Evolutionary conservation across 352 stramenopile species (phyloP).

Genomic region (Globisporangium orthogonon): DNA sequence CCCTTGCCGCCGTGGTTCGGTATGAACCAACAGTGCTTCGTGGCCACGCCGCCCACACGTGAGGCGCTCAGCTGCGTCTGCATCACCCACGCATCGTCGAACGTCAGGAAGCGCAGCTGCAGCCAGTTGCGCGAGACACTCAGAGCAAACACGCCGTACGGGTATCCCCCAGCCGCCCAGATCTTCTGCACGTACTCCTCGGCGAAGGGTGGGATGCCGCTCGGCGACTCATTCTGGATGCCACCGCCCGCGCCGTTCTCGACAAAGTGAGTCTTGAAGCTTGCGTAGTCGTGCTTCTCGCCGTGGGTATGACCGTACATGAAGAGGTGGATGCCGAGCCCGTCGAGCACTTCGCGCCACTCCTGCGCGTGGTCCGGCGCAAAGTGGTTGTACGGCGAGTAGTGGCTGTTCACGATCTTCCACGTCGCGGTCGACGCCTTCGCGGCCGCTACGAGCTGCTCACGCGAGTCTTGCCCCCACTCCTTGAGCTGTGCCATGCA

Average conservation of each 20-base stretch:
- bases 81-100: slow-evolving; percentile 60
- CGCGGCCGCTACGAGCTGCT: slow-evolving; percentile 39
- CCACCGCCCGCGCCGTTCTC: slow-evolving; percentile 75
- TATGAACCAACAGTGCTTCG: slow-evolving; percentile 79
- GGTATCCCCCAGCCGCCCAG: slow-evolving; percentile 55
- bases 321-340: slow-evolving; percentile 50
- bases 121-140: slow-evolving; percentile 57
- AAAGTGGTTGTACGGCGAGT: slow-evolving; percentile 74
- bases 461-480: slow-evolving; percentile 70
- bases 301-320: slow-evolving; percentile 75
- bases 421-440: slow-evolving; percentile 63
- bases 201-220: slow-evolving; percentile 51
- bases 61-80: slow-evolving; percentile 31
- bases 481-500: slow-evolving; percentile 57
- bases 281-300: slow-evolving; percentile 69
- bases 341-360: slow-evolving; percentile 57
- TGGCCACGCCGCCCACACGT: slow-evolving; percentile 40
- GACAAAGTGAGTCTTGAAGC: slow-evolving; percentile 55
- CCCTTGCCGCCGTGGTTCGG: slow-evolving; percentile 26
- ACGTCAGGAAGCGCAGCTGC: slow-evolving; percentile 64
- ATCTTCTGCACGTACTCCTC: slow-evolving; percentile 35
- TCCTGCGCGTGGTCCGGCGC: slow-evolving; percentile 30
- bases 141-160: slow-evolving; percentile 72
- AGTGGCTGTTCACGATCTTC: slow-evolving; percentile 86
- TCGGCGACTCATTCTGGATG: slow-evolving; percentile 75